Conservation (phyloP, 148 eudicot genomes). For the Suaeda aralocaspica region DNA sequence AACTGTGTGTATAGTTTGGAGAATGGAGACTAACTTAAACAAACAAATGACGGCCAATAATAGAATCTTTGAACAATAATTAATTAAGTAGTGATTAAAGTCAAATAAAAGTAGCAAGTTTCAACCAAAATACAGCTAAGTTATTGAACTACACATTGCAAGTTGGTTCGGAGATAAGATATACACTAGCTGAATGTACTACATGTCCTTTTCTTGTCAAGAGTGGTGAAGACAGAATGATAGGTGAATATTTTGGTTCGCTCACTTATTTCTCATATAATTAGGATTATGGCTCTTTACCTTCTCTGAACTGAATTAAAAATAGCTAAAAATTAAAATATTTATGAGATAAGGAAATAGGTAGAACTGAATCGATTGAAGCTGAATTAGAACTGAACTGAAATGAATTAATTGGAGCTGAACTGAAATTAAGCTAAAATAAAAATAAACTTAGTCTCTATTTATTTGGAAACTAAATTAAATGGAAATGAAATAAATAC, state of each 20-base stretch:
- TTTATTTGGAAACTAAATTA: too few species aligned
- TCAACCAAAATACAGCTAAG: conserved; percentile 19
- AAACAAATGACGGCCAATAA: conserved; percentile 8
- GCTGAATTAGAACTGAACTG: too few species aligned
- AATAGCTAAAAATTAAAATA: too few species aligned
- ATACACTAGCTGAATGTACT: not conserved
- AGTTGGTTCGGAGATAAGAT: not conserved
- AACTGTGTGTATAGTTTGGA: not conserved
- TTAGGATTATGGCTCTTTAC: too few species aligned
- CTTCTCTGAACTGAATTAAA: too few species aligned
- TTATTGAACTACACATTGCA: conserved; percentile 5
- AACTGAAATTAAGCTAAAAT: too few species aligned
- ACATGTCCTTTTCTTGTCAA: conserved; percentile 14
- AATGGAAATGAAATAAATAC: too few species aligned
- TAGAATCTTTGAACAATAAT: conserved; percentile 9
- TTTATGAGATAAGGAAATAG: too few species aligned
- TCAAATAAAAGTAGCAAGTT: conserved; percentile 7
- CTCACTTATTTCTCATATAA: not conserved
- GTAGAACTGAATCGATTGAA: too few species aligned
- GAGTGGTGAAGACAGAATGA: not conserved
- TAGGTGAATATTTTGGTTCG: conserved; percentile 12
- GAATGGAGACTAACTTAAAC: not conserved
- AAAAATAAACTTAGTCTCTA: too few species aligned
- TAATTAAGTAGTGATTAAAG: conserved; percentile 9
- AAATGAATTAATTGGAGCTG: too few species aligned